Evolutionary conservation across 192 early-diverging fungal genomes (phyloP), one percentile per base, ranked within the genome.

Genomic region (Endogone sp.): DNA sequence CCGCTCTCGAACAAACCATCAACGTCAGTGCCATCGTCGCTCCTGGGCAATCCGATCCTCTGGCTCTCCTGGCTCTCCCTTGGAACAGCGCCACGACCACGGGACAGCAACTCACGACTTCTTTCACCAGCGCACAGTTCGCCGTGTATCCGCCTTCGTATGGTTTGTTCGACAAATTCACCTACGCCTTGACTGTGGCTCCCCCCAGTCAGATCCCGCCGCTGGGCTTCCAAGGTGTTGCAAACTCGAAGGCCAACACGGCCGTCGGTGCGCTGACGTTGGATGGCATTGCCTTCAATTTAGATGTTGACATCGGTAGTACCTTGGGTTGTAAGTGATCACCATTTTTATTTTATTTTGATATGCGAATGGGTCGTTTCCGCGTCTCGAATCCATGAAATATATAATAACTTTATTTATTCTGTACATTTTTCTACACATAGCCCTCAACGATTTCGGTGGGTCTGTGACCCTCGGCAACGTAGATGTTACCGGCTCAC

Each of bases 1-100:
- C n/a, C 24, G 69, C 75, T 57, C 68, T 83, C 29, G 74, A 81
- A 55, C 73, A 83, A 60, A 77, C 73, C 60, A 86, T 86, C 66
- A 70, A 71, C 22, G 72, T 81, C 4, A 26, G 56, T 49, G 71
- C 70, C 56, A 44, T 29, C n/a, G 60, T 16, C 16, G 37, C 9
- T 49, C 9, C 37, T 49, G 37, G 37, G 9, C 9, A 49, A 16
- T 49, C 37, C 16, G 76, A 76, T 64, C 44, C 57, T 29, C 69
- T 80, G 16, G 37, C 37, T 16, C 37, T 49, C 37, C 16, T 49
- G 11, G 49, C 37, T 22, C 37, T 74, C 59, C 79, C 79, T 26
- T 54, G 58, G 44, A 55, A 61, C 27, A 30, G 56, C 3, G 67
- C 75, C 26, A 64, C 67, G 11, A 78, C 79, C 21, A 58, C 56